Evolutionary conservation across 805 yeast genomes (phyloP), one percentile per base, ranked within the genome.

Genomic region (Starmera quercuum): DNA sequence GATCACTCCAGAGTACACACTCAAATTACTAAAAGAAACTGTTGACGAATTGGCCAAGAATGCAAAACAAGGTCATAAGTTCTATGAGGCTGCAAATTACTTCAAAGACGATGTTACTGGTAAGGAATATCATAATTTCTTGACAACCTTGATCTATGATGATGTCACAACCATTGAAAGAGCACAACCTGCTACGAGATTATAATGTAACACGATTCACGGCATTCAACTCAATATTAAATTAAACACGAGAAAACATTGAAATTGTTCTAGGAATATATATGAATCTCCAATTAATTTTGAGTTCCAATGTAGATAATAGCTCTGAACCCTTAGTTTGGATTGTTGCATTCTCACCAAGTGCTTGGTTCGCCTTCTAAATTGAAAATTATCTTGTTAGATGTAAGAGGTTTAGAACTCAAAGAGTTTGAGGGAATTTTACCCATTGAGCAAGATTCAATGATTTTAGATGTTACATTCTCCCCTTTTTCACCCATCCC

Each of bases 91-190:
- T 25, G 84, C 80, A 35, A 74, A 71, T 27, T 77, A 78, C 54
- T 75, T 83, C 54, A 72, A 71, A 55, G 83, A 81, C 26, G 90
- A 83, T 57, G 76, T 82, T 36, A 68, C 74, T 40, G 88, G 81
- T 42, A 75, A 73, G 49, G 75, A 75, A 51, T 78, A 80, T 58
- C 77, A 82, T 38, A 88, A 83, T 52, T 83, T 83, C 59, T 72
- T 83, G 49, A 83, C 94, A 30, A 77, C 80, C 23, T 66, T 82
- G 58, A 67, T 83, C 52, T 83, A 83, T 56, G 87, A 82, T 46
- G 83, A 83, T 37, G 71, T 78, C 37, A 71, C 78, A 31, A 75
- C 83, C 3, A 37, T 61, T 29, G 63, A 46, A 32, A 49, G 47
- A 44, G 17, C 46, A 9, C 20, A 29, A 3, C 34, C 40, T 6